These are phyloP conservation scores for Hypoxylon sp. DNA, from an alignment of 2,329 filamentous ascomycete genomes.

Conservation along the genomic window DNA sequence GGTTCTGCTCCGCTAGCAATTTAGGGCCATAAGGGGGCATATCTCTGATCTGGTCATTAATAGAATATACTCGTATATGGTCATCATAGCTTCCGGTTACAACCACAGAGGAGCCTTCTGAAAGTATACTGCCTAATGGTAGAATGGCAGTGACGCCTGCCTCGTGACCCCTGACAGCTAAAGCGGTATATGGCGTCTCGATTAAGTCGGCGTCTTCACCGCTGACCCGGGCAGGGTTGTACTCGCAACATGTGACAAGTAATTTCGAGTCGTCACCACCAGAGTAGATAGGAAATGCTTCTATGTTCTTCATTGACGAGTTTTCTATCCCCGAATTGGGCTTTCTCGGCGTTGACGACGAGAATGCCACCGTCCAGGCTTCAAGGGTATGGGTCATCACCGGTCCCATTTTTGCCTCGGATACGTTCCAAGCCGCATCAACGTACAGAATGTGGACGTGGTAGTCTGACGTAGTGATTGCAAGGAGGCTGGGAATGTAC, in stretches of 20 bases:
- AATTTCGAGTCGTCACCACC: slow-evolving; percentile 82
- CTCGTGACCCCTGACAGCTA: slow-evolving; percentile 68
- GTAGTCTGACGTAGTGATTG: slow-evolving; percentile 78
- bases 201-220: slow-evolving; percentile 33
- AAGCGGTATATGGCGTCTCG: slow-evolving; percentile 41
- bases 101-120: slow-evolving; percentile 65
- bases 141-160: slow-evolving; percentile 91
- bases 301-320: slow-evolving; percentile 23
- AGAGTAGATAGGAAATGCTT: slow-evolving; percentile 65
- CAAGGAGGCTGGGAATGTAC: slow-evolving; percentile 64
- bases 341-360: slow-evolving; percentile 46
- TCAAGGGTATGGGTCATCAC: slow-evolving; percentile 69
- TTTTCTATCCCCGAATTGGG: slow-evolving; percentile 7
- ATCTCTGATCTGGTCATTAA: slow-evolving; percentile 56
- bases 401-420: slow-evolving; percentile 51
- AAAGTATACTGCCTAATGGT: slow-evolving; percentile 64
- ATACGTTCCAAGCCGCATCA: slow-evolving; percentile 56
- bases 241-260: slow-evolving; percentile 57
- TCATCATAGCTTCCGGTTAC: slow-evolving; percentile 96
- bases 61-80: slow-evolving; percentile 74
- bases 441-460: slow-evolving; percentile 68
- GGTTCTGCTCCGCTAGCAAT: slow-evolving; percentile 71
- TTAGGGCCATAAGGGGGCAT: slow-evolving; percentile 58
- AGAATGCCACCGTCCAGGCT: slow-evolving; percentile 79
- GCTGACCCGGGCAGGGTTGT: slow-evolving; percentile 27